Conservation (phyloP, 192 early-diverging fungal genomes). For the Rhizoclosmatium globosum region DNA sequence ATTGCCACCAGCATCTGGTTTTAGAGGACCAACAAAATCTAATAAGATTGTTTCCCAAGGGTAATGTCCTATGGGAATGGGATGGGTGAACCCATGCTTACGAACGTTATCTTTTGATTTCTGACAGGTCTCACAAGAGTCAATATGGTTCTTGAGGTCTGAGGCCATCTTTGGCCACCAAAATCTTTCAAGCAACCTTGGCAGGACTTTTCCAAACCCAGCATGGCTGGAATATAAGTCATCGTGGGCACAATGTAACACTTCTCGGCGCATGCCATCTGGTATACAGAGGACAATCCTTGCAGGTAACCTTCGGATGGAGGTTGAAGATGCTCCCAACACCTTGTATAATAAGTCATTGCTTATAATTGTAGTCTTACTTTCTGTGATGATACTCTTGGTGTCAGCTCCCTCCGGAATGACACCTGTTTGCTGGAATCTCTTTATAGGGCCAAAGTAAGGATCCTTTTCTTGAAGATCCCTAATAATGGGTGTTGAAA, state of each 20-base stretch:
- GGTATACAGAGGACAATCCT: neutral
- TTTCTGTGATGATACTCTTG: neutral
- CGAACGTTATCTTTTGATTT: neutral
- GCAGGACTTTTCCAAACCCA: neutral
- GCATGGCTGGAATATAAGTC: neutral
- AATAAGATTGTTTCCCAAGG: too few species aligned
- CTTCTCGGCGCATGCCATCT: neutral
- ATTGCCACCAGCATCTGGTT: neutral
- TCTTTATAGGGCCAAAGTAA: neutral
- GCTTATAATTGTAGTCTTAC: neutral
- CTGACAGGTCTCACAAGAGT: conserved; percentile 1
- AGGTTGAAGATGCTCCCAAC: too few species aligned
- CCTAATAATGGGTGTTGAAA: neutral
- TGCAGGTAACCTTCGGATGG: neutral
- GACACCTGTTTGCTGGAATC: neutral
- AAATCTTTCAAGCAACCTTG: neutral
- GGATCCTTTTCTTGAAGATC: neutral
- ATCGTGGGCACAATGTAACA: neutral
- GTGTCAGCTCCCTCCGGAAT: neutral
- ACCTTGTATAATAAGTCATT: neutral
- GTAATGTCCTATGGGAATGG: conserved; percentile 6
- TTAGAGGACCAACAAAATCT: conserved; percentile 3
- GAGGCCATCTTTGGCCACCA: conserved; percentile 17
- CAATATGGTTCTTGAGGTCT: neutral
- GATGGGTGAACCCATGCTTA: neutral